Evolutionary conservation across 768 basidiomycete genomes (phyloP), one percentile per base, ranked within the genome.

Genomic region (Russula sp.): DNA sequence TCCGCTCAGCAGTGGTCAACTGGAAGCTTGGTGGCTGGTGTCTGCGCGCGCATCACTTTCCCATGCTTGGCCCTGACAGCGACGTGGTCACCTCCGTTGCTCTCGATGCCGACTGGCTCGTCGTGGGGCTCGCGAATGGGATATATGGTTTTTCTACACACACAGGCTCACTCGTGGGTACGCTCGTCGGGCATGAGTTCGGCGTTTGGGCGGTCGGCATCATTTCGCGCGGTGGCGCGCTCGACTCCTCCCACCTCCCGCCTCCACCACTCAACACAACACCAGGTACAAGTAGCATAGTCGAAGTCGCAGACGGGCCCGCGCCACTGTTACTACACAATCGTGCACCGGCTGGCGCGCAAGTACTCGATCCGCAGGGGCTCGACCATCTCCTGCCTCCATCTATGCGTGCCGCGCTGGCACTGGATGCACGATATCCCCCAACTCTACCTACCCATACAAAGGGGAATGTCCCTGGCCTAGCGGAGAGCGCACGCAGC

Each of bases 141-240:
- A 88, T 98, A 51, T 89, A 93, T 69, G 79, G 97, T 10, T 98
- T 93, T 75, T 87, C 87, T 65, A 86, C 90, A 1, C 77, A 75
- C 45, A 89, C 88, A 0, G 95, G 95, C 0, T 82, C 87, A 2
- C 82, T 90, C 55, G 80, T 82, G 47, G 81, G 88, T 56, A 91
- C 90, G 0, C 82, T 98, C 2, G 78, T 83, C 9, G 95, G 95
- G 0, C 94, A 97, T 73, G 86, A 88, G 16, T 75, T 80, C 22
- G 95, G 95, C n/a, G 94, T 97, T 1, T 98, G 95, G 95, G 88
- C 89, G 14, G 83, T 97, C 14, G 84, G 86, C 59, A 80, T 98
- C 32, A 84, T 95, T 54, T 82, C 82, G 32, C 79, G 82, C 47
- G 86, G 87, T n/a, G 87, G 86, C 1, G 44, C 68, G 16, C 69